Base-by-base conservation (phyloP, 768 basidiomycete genomes). In the Rhodotorula diobovata region DNA sequence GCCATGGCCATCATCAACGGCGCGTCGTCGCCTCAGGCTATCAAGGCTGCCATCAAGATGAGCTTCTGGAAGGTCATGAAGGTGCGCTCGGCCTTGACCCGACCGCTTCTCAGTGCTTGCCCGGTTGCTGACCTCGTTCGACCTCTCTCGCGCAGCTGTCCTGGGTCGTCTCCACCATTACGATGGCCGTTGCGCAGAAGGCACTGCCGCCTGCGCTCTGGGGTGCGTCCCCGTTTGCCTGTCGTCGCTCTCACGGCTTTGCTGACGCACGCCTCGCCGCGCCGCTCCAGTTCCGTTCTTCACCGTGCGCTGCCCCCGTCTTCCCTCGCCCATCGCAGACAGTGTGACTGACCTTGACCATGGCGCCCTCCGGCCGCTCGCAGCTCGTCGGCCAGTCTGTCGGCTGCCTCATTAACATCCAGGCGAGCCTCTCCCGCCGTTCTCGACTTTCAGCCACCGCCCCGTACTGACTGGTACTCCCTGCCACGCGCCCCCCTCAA, bases 1-100 rank as follows among this genome's bases (percentile, higher is more conserved):
- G 90, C 87, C 35, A 89, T 91, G 86, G 90, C 92, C 2, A 79
- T 93, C 46, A 92, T 94, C 72, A 88, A 88, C 68, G 92, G 92
- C 48, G 90, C 90, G 28, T 85, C 84, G 74, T 86, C 88, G 16
- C 72, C 85, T 15, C 84, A 86, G 48, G 87, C 88, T 35, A 82
- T 93, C 67, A 84, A 92, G 66, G 83, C 86, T 80, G 90, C 92
- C 75, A 67, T 85, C 76, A 16, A 57, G 48, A 51, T 69, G 48
- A 45, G 67, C 37, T 53, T 69, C 64, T 51, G 63, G 61, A 61
- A 63, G 9, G 61, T 72, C 23, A 68, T 74, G 63, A 63, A 62
- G 64, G 65, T 68, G 53, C 35, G 58, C 32, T 8, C n/a, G n/a
- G n/a, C n/a, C n/a, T n/a, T 21, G 9, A 16, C 18, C 20, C 15